These are phyloP conservation scores for Austroboletus novae-zelandiae DNA, from an alignment of 1,284 basidiomycete species.

Conservation along the genomic window DNA sequence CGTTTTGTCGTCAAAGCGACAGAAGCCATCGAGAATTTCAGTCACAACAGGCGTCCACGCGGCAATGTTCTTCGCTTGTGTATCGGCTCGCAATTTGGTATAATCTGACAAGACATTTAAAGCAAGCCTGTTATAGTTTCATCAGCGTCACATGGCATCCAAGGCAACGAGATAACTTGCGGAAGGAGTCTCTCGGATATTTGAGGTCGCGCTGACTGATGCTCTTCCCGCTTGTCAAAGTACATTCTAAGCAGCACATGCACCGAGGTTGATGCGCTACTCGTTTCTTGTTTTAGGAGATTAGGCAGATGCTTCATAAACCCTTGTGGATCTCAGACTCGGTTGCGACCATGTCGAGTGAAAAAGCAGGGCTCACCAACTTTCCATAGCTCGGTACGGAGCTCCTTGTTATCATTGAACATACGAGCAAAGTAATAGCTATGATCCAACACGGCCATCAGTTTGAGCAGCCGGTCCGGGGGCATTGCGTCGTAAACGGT, in stretches of 20 bases:
- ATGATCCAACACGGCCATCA: constrained; percentile 95
- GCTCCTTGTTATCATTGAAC: constrained; percentile 98
- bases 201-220: constrained; percentile 77
- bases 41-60: constrained; percentile 98
- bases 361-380: constrained; percentile 70
- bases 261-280: constrained; percentile 93
- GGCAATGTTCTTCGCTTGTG: constrained; percentile 91
- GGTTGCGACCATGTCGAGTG: background rate
- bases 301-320: constrained; percentile 99
- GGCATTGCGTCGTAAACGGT: constrained; percentile 95
- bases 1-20: constrained; percentile 84
- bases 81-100: constrained; percentile 86
- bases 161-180: constrained; percentile 47
- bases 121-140: constrained; percentile 60
- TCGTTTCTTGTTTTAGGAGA: constrained; percentile 97
- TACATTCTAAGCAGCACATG: constrained; percentile 94
- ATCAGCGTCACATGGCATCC: constrained; percentile 5
- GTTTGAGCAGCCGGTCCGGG: constrained; percentile 85
- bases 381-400: constrained; percentile 98
- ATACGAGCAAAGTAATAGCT: constrained; percentile 96
- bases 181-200: constrained; percentile 90
- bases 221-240: constrained; percentile 83
- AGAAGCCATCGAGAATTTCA: constrained; percentile 90
- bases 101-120: constrained; percentile 90
- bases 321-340: constrained; percentile 46